Evolutionary conservation across 805 yeast species (phyloP), one percentile per base, ranked within the genome.

Genomic region (Saccharomycopsis vini): DNA sequence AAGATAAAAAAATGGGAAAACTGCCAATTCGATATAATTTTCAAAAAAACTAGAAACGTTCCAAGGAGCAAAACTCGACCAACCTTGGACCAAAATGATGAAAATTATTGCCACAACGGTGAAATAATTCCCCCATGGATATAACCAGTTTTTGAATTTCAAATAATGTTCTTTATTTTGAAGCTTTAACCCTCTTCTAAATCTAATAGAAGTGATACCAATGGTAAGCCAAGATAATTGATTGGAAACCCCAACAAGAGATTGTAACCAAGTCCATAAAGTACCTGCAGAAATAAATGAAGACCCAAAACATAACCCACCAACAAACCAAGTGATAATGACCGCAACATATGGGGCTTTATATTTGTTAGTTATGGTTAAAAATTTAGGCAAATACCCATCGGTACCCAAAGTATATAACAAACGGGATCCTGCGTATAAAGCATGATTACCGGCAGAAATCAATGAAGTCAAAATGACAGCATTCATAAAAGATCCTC

Each of bases 231-330:
- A 72, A 22, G 74, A 67, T 36, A 72, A 54, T 55, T 70, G 72
- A 54, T 72, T 72, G 4, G 77, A 69, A 16, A 72, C 72, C 52
- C 75, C 77, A 42, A 72, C 76, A 42, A 71, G 63, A 44, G 68
- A 61, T 59, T 71, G 77, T 44, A 72, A 57, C 76, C 77, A 72
- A 13, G 63, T 50, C 77, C 77, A 73, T 32, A 73, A 58, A n/a
- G 63, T 61, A 36, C 77, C 77, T 1, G 75, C 70, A 19, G 74
- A 73, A 44, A 72, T 66, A 51, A 72, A 72, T 1, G 79, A 73
- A 3, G 79, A 70, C 2, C 77, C 82, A 53, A 77, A 77, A 55
- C 79, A 75, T 37, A 75, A 60, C 0, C 79, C 80, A 35, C 80
- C 75, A 26, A 69, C 62, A 3, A 69, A 53, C 72, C 77, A 73